Evolutionary conservation across 2,329 filamentous ascomycete species (phyloP).

Genomic region (Coniochaeta sp.): DNA sequence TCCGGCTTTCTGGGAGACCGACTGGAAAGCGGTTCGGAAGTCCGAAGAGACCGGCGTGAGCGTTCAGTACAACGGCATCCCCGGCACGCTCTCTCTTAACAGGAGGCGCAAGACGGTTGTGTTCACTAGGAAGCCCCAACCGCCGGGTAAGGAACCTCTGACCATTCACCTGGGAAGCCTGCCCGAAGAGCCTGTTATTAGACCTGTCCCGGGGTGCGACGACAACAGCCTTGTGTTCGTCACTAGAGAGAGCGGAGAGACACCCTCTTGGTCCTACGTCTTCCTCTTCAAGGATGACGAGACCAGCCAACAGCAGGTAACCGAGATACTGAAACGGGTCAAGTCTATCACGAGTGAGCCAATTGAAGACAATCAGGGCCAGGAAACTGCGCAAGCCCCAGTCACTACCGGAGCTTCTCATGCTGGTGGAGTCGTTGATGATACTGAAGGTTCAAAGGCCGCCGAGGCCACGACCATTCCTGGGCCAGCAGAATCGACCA

Average conservation of each 20-base stretch:
- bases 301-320: slow-evolving; percentile 6
- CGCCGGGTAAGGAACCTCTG: slow-evolving; percentile 13
- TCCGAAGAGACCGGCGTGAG: slow-evolving; percentile 4
- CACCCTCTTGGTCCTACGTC: slow-evolving; percentile 10
- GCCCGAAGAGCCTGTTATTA: slow-evolving; percentile 11
- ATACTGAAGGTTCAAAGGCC: not conserved
- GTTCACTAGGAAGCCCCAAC: slow-evolving; percentile 10
- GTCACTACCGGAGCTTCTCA: not conserved
- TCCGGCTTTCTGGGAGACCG: not conserved
- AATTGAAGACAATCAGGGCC: not conserved
- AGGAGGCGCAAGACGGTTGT: slow-evolving; percentile 5
- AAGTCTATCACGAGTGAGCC: not conserved
- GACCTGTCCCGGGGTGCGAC: slow-evolving; percentile 12
- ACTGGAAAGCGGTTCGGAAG: not conserved
- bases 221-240: slow-evolving; percentile 16
- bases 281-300: slow-evolving; percentile 14
- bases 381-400: not conserved
- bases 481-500: not conserved
- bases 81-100: slow-evolving; percentile 14
- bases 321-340: not conserved
- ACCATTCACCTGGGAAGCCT: slow-evolving; percentile 13
- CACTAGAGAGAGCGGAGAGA: slow-evolving; percentile 4
- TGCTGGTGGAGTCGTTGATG: not conserved
- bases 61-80: slow-evolving; percentile 11
- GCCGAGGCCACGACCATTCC: not conserved